phyloP scores from a whole-genome alignment of 345 rosid species.

The Populus nigra region DNA sequence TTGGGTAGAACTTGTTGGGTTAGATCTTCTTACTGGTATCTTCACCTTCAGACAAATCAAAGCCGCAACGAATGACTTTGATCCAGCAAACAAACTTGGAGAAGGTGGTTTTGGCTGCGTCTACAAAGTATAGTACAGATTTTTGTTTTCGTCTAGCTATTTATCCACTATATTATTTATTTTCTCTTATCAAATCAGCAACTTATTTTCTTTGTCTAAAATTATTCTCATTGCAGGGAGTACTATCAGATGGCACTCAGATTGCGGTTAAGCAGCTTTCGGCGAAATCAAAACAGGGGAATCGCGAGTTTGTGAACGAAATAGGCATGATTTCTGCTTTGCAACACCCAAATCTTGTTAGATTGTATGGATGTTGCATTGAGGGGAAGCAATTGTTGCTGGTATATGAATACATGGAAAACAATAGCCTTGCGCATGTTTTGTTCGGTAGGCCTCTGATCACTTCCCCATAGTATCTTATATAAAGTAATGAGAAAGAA shows the following conservation, averaged over 20 bases:
- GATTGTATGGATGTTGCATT: slow-evolving; percentile 31
- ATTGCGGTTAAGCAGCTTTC: slow-evolving; percentile 58
- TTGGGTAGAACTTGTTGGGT: slow-evolving; percentile 37
- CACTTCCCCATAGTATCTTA: background rate
- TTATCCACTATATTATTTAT: too few species aligned
- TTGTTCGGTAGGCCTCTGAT: slow-evolving; percentile 34
- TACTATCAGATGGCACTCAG: slow-evolving; percentile 42
- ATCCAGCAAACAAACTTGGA: slow-evolving; percentile 48
- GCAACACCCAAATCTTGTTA: slow-evolving; percentile 57
- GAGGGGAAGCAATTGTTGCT: slow-evolving; percentile 53
- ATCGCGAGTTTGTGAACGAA: slow-evolving; percentile 55
- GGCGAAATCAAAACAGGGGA: slow-evolving; percentile 54
- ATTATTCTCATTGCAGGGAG: slow-evolving; percentile 36
- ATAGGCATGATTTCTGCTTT: slow-evolving; percentile 62
- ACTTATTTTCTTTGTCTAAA: background rate
- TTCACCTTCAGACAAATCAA: slow-evolving; percentile 51
- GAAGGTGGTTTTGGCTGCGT: slow-evolving; percentile 78
- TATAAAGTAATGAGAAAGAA: background rate
- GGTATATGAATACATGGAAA: slow-evolving; percentile 56
- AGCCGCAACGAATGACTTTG: slow-evolving; percentile 54
- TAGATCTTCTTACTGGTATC: slow-evolving; percentile 39
- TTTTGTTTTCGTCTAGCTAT: too few species aligned
- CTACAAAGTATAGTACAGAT: slow-evolving; percentile 37
- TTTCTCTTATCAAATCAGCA: too few species aligned
- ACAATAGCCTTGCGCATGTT: slow-evolving; percentile 53